Conservation (phyloP, 495 filamentous ascomycete species). For the Elaphomyces granulatus region DNA sequence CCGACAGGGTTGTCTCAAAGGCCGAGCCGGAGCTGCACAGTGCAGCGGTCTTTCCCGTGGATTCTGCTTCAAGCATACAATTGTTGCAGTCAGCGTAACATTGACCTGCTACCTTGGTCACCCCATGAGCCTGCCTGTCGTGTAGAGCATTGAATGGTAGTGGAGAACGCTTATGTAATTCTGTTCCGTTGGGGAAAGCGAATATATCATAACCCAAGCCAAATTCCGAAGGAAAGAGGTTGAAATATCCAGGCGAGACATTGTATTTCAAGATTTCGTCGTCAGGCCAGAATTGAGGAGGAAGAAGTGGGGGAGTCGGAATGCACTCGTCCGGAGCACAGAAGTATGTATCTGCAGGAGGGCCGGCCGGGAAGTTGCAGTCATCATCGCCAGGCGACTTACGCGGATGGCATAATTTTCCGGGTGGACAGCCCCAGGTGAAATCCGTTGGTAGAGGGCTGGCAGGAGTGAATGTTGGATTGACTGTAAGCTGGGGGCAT, state of each 20-base stretch:
- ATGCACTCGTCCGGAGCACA: conserved; percentile 11
- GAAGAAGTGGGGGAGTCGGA: conserved; percentile 4
- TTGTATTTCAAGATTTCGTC: not conserved
- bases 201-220: conserved; percentile 4
- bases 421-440: conserved; percentile 31
- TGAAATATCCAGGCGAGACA: conserved; percentile 6
- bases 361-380: conserved; percentile 9
- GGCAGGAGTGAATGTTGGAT: conserved; percentile 22
- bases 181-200: no score
- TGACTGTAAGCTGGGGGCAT: conserved; percentile 19
- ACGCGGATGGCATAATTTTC: conserved; percentile 39
- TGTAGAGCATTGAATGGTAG: no score
- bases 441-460: conserved; percentile 7
- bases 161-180: no score
- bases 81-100: conserved; percentile 8
- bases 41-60: conserved; percentile 3
- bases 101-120: conserved; percentile 1
- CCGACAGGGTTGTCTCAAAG: not conserved
- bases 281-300: conserved; percentile 1
- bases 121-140: not conserved
- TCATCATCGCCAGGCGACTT: conserved; percentile 1
- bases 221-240: conserved; percentile 6
- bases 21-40: conserved; percentile 3
- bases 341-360: conserved; percentile 8
- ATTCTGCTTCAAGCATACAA: conserved; percentile 4